Conservation (phyloP, 2,329 filamentous ascomycete species). For the Hysterium pulicare region DNA sequence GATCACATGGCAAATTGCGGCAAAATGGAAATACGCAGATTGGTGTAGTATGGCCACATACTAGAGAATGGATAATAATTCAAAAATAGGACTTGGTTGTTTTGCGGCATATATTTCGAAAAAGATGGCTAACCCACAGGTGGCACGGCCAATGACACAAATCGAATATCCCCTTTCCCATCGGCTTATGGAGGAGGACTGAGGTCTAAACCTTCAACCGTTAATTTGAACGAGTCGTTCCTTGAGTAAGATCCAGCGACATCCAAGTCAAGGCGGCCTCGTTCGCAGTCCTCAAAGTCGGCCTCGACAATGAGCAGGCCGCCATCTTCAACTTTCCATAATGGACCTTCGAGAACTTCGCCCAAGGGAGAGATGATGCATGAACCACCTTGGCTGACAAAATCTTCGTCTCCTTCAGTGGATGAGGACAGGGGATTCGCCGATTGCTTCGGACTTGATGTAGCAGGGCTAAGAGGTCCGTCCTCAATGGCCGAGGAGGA, state of each 20-base stretch:
- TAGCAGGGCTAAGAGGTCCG: constrained; percentile 15
- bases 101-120: too few relatives aligned
- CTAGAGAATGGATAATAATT: too few relatives aligned
- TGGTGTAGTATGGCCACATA: too few relatives aligned
- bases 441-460: constrained; percentile 12
- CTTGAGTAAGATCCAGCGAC: constrained; percentile 82
- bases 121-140: too few relatives aligned
- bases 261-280: constrained; percentile 78
- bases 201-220: constrained; percentile 58
- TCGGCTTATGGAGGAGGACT: constrained; percentile 51
- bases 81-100: too few relatives aligned
- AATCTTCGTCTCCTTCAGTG: constrained; percentile 43
- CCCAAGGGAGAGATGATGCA: constrained; percentile 78
- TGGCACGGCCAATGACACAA: too few relatives aligned
- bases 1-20: too few relatives aligned
- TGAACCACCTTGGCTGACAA: constrained; percentile 72
- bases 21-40: too few relatives aligned
- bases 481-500: constrained; percentile 24
- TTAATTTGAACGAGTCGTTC: constrained; percentile 61
- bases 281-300: constrained; percentile 83
- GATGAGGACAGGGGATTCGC: background rate
- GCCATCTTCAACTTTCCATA: constrained; percentile 73
- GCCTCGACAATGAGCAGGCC: constrained; percentile 68
- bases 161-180: background rate
- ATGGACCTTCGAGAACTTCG: constrained; percentile 72